Percentiles rank a stretch among this genome's conserved stretches.
These are phyloP conservation scores for Pelargonium cotyledonis DNA, from an alignment of 441 rosid species.

Conservation along the genomic window DNA sequence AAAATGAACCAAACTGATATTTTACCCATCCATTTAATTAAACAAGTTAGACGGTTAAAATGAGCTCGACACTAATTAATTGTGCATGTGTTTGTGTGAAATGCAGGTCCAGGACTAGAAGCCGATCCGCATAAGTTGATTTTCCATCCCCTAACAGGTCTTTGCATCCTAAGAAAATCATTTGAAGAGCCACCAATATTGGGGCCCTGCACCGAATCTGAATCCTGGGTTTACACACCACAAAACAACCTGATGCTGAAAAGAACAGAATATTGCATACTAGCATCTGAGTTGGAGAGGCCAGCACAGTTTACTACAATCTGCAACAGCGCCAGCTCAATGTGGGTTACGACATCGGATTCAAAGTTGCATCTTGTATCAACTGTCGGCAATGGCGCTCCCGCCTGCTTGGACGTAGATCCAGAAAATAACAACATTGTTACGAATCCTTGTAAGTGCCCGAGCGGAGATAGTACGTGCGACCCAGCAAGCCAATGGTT, in stretches of 20 bases:
- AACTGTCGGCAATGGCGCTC: conserved; percentile 24
- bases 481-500: conserved; percentile 85
- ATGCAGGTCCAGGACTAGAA: conserved; percentile 74
- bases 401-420: conserved; percentile 66
- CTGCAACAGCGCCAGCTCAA: conserved; percentile 41
- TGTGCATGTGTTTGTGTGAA: neutral
- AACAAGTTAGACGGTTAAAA: too few relatives aligned
- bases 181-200: conserved; percentile 36
- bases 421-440: conserved; percentile 31
- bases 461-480: conserved; percentile 39
- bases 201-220: conserved; percentile 61
- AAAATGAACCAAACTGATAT: too few relatives aligned
- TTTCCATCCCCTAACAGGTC: conserved; percentile 68
- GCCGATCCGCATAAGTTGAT: conserved; percentile 44
- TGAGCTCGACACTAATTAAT: too few relatives aligned
- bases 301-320: conserved; percentile 36
- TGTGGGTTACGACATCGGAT: conserved; percentile 57
- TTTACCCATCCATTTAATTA: too few relatives aligned
- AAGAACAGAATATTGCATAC: conserved; percentile 60
- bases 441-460: conserved; percentile 49
- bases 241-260: conserved; percentile 32
- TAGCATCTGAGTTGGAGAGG: conserved; percentile 33
- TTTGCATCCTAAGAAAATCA: conserved; percentile 45
- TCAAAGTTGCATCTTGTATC: conserved; percentile 71
- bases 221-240: conserved; percentile 50